phyloP scores from a whole-genome alignment of 306 rosid genomes.

The Cucurbita maxima region DNA sequence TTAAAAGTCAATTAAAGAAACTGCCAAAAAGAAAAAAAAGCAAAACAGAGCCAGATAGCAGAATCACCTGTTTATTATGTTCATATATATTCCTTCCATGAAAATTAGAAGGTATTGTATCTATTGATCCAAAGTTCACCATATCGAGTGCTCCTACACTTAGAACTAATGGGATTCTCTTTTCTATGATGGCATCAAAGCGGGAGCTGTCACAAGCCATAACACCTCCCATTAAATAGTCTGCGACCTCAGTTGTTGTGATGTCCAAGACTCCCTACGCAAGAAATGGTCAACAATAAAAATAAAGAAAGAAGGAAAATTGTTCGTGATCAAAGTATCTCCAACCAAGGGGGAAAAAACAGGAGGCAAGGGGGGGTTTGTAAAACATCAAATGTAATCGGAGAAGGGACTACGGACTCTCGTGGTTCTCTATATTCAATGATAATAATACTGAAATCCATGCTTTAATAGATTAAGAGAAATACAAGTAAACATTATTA shows the following conservation, averaged over 20 bases:
- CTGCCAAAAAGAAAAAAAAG: conserved; percentile 5
- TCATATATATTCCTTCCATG: conserved; percentile 57
- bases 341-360: background rate
- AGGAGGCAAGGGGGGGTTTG: background rate
- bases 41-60: conserved; percentile 2
- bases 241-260: conserved; percentile 90
- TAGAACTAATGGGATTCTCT: conserved; percentile 55
- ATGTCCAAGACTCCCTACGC: conserved; percentile 66
- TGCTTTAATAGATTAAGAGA: background rate
- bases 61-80: conserved; percentile 72
- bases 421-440: background rate
- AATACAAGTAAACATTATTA: background rate
- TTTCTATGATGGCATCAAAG: conserved; percentile 61
- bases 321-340: background rate
- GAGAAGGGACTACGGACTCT: background rate
- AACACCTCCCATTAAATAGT: conserved; percentile 65
- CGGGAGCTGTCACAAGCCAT: conserved; percentile 80
- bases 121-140: conserved; percentile 80
- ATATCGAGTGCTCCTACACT: conserved; percentile 87
- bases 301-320: conserved; percentile 1
- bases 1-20: background rate
- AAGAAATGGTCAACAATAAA: background rate
- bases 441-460: background rate
- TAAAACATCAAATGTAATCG: background rate
- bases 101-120: conserved; percentile 52